Conservation (phyloP, 1,284 basidiomycete genomes). For the Xerocomus minutiporus region DNA sequence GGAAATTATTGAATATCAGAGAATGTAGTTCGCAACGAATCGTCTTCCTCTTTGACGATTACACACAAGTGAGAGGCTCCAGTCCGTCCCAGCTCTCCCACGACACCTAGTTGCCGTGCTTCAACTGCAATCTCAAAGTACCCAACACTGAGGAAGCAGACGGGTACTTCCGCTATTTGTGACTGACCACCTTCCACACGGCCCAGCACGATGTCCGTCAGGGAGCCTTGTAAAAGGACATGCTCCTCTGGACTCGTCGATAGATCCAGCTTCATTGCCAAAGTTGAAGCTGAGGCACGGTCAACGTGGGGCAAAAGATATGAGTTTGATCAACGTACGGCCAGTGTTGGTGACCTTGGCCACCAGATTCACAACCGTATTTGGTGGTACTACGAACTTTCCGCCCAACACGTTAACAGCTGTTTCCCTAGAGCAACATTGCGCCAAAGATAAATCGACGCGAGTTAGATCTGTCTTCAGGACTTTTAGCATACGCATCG, state of each 20-base stretch:
- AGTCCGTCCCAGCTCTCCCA: conserved; percentile 15
- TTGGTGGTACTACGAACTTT: conserved; percentile 46
- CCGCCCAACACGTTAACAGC: conserved; percentile 31
- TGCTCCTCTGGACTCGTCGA: conserved; percentile 56
- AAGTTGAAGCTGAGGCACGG: conserved; percentile 39
- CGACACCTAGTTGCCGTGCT: conserved; percentile 30
- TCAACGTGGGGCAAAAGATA: conserved; percentile 3
- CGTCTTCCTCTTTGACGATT: conserved; percentile 16
- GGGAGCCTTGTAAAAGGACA: conserved; percentile 65
- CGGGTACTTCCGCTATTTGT: conserved; percentile 49
- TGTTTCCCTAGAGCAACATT: conserved; percentile 32
- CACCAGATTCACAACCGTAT: conserved; percentile 57
- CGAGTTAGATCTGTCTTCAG: conserved; percentile 61
- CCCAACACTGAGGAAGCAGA: conserved; percentile 76
- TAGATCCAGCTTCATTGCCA: conserved; percentile 53
- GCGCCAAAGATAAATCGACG: conserved; percentile 54
- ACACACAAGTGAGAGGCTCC: conserved; percentile 21
- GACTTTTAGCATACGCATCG: conserved; percentile 69
- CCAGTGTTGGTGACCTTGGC: conserved; percentile 58
- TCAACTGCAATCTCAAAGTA: conserved; percentile 64
- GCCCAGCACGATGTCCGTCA: conserved; percentile 57
- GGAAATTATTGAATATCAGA: conserved; percentile 1
- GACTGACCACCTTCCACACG: conserved; percentile 50
- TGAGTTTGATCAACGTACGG: conserved; percentile 33
- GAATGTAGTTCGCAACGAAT: conserved; percentile 4